Percentiles rank a stretch among this genome's conserved stretches.
Conservation (phyloP, 139 green algal genomes). For the Closterium sp. region DNA sequence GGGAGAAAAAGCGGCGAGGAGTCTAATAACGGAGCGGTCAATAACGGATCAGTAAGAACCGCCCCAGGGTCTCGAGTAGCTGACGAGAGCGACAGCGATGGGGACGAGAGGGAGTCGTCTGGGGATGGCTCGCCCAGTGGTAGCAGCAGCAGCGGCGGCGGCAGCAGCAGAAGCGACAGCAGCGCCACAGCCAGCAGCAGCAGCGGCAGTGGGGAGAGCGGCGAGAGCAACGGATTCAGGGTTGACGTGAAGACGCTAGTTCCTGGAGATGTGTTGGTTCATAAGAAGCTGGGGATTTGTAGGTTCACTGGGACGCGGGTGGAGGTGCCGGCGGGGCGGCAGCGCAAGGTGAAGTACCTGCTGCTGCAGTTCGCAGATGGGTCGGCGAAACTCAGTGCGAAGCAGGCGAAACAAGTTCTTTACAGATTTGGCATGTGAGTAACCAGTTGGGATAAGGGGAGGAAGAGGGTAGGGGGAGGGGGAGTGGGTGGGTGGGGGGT, state of each 20-base stretch:
- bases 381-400: conserved; percentile 47
- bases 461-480: too few relatives aligned
- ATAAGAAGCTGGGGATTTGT: conserved; percentile 39
- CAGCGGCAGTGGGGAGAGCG: background rate
- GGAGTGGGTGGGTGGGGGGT: too few relatives aligned
- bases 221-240: background rate
- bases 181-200: background rate
- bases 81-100: background rate
- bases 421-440: conserved; percentile 40
- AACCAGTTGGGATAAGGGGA: too few relatives aligned
- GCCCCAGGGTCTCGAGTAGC: background rate
- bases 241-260: conserved; percentile 34
- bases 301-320: conserved; percentile 10
- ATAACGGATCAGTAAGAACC: background rate
- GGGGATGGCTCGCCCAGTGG: background rate
- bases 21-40: background rate
- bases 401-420: conserved; percentile 34
- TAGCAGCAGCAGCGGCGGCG: background rate
- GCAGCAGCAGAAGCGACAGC: background rate
- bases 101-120: background rate
- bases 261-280: conserved; percentile 40
- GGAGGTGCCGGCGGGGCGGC: conserved; percentile 17
- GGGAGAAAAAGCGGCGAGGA: background rate
- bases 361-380: conserved; percentile 49
- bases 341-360: conserved; percentile 21